Evolutionary conservation across 257 asterid genomes (phyloP).

Genomic region (Solanum bulbocastanum): DNA sequence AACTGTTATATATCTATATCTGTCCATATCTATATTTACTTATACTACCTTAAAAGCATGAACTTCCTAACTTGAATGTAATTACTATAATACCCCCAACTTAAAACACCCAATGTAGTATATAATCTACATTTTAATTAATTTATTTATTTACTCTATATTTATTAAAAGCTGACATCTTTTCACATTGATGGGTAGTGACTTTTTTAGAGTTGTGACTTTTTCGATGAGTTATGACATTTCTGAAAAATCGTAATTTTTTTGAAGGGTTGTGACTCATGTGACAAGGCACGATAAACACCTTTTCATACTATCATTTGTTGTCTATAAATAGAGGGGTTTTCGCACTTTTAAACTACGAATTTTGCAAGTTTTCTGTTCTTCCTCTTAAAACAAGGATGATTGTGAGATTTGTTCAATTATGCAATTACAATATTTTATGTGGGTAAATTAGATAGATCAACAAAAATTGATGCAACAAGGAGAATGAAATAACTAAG

Average conservation of each 20-base stretch:
- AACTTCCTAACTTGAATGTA: neutral
- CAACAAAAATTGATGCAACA: too few relatives aligned
- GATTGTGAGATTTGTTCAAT: too few relatives aligned
- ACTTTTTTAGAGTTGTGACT: neutral
- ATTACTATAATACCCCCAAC: neutral
- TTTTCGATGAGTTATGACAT: neutral
- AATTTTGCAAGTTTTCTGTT: neutral
- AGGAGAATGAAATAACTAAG: too few relatives aligned
- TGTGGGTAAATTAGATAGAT: too few relatives aligned
- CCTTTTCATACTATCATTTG: neutral
- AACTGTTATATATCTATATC: too few relatives aligned
- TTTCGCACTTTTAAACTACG: neutral
- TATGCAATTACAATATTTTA: too few relatives aligned
- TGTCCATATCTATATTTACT: neutral
- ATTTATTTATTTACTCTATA: too few relatives aligned
- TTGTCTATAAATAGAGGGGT: neutral
- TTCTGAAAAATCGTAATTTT: too few relatives aligned
- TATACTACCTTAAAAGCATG: neutral
- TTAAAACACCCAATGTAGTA: neutral
- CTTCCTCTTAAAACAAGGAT: too few relatives aligned
- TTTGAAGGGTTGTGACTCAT: neutral
- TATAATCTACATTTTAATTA: neutral
- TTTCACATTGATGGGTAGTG: neutral
- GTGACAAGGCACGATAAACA: neutral
- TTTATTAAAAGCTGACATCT: neutral